These are phyloP conservation scores for Boletus coccyginus DNA, from an alignment of 768 basidiomycete genomes.

Conservation along the genomic window DNA sequence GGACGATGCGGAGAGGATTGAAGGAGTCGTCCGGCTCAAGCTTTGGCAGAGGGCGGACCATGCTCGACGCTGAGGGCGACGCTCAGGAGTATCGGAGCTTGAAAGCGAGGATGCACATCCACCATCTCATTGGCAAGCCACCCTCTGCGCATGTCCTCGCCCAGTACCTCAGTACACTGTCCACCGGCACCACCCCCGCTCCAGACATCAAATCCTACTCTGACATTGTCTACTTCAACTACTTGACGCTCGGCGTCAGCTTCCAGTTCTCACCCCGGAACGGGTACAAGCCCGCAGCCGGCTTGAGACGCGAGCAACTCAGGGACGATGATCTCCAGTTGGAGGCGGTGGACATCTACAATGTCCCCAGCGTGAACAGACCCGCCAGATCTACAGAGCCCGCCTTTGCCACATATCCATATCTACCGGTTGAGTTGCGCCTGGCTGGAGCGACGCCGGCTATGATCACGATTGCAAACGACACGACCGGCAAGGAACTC, in stretches of 20 bases:
- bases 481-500: constrained; percentile 75
- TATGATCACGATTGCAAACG: constrained; percentile 40
- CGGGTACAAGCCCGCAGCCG: constrained; percentile 57
- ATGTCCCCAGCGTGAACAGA: constrained; percentile 42
- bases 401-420: constrained; percentile 56
- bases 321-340: constrained; percentile 50
- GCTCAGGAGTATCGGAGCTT: constrained; percentile 22
- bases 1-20: background rate
- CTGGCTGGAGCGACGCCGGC: constrained; percentile 37
- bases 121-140: constrained; percentile 48
- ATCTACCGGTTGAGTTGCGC: constrained; percentile 49
- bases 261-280: constrained; percentile 67
- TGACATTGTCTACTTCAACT: constrained; percentile 87
- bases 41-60: constrained; percentile 23
- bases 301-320: constrained; percentile 45
- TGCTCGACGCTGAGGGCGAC: constrained; percentile 3
- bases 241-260: constrained; percentile 75
- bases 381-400: constrained; percentile 46
- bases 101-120: constrained; percentile 6
- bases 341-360: constrained; percentile 84
- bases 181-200: constrained; percentile 17
- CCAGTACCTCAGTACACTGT: constrained; percentile 41
- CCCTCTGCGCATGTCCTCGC: constrained; percentile 47
- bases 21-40: constrained; percentile 11
- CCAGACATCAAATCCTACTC: constrained; percentile 78